Conservation (phyloP, 306 rosid species). For the Acmispon strigosus region DNA sequence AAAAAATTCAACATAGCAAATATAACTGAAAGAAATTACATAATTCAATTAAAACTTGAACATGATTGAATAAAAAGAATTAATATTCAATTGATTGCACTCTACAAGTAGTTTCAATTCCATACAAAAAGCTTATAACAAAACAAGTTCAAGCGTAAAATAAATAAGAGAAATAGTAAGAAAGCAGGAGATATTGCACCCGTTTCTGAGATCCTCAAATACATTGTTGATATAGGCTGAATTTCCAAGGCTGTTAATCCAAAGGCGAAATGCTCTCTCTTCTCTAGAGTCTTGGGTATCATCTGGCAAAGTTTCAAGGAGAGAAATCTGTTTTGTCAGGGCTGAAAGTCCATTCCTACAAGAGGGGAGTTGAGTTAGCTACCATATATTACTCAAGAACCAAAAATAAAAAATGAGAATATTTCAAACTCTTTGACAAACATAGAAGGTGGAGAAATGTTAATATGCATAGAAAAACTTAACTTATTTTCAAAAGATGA, state of each 20-base stretch:
- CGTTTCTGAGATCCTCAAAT: constrained; percentile 88
- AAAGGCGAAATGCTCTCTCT: constrained; percentile 90
- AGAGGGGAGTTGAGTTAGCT: background rate
- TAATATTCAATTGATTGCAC: background rate
- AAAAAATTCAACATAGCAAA: background rate
- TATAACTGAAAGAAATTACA: background rate
- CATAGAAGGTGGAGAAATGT: background rate
- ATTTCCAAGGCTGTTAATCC: constrained; percentile 86
- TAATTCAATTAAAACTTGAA: background rate
- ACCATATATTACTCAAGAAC: background rate
- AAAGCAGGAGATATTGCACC: constrained; percentile 33
- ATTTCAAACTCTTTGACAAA: background rate
- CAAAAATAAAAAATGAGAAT: background rate
- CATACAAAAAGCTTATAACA: background rate
- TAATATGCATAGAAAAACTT: background rate
- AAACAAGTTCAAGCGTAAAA: background rate
- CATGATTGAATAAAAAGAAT: background rate
- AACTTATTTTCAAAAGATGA: too few species aligned
- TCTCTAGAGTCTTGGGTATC: constrained; percentile 82
- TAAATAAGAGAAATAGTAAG: background rate
- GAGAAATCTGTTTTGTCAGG: constrained; percentile 63
- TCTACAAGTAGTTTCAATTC: background rate
- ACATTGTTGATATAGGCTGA: constrained; percentile 85
- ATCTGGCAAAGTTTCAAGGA: constrained; percentile 69
- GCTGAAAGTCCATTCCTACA: constrained; percentile 87